Percentiles rank a stretch among this genome's conserved stretches.
These are phyloP conservation scores for Chlorella ohadii DNA, from an alignment of 139 green algal species.

Conservation along the genomic window DNA sequence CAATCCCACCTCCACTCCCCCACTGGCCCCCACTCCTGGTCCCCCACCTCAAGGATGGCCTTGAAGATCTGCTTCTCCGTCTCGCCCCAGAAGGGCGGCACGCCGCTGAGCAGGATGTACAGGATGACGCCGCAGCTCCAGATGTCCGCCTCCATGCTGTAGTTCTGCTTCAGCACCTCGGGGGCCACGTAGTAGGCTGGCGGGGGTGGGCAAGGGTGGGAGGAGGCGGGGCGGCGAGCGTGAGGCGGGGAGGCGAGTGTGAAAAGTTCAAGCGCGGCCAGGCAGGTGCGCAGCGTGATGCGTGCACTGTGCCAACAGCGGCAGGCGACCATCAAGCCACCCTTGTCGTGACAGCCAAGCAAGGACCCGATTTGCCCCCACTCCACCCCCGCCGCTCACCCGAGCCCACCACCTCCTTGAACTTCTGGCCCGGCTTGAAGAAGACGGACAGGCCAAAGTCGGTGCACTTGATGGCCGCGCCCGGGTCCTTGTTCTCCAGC, in stretches of 20 bases:
- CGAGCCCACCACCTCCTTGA: constrained; percentile 77
- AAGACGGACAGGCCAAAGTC: constrained; percentile 96
- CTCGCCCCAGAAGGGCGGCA: constrained; percentile 94
- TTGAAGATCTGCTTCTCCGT: constrained; percentile 93
- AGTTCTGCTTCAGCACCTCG: constrained; percentile 82
- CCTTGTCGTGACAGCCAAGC: no score
- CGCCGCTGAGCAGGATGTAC: constrained; percentile 96
- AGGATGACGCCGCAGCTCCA: constrained; percentile 96
- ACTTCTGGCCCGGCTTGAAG: constrained; percentile 89
- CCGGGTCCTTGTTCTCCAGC: constrained; percentile 72
- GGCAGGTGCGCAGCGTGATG: no score
- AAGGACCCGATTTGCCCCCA: no score
- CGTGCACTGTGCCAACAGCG: no score
- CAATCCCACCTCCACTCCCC: neutral
- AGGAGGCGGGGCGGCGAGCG: neutral
- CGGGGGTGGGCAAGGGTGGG: neutral
- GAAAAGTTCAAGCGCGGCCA: no score
- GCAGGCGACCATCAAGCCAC: no score
- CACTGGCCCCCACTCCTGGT: neutral
- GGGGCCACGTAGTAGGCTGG: constrained; percentile 96
- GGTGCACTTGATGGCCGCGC: constrained; percentile 88
- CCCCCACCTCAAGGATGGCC: constrained; percentile 64
- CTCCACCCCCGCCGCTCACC: neutral
- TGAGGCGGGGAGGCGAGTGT: neutral
- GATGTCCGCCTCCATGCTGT: constrained; percentile 91